Evolutionary conservation across 176 grass and related monocot species (phyloP).

Genomic region (Bothriochloa decipiens): DNA sequence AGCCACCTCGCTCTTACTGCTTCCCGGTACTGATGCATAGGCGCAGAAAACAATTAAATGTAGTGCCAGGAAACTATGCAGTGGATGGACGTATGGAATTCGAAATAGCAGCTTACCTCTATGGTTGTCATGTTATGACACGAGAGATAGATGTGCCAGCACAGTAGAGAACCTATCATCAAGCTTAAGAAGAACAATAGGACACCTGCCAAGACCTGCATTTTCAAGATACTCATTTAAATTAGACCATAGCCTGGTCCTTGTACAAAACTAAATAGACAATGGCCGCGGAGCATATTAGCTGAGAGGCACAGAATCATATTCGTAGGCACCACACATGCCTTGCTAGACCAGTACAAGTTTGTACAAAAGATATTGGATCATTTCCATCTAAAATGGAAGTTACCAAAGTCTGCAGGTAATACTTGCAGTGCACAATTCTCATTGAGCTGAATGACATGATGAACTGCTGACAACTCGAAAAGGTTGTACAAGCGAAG

Average conservation of each 20-base stretch:
- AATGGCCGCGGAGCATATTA: neutral
- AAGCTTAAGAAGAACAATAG: conserved; percentile 69
- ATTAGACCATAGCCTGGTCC: conserved; percentile 4
- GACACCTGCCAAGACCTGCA: conserved; percentile 65
- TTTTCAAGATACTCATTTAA: conserved; percentile 2
- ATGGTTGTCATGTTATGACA: conserved; percentile 94
- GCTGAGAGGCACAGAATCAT: neutral
- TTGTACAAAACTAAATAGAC: neutral
- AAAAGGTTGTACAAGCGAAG: conserved; percentile 17
- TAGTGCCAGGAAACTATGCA: conserved; percentile 8
- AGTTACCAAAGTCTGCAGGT: neutral
- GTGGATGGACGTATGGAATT: neutral
- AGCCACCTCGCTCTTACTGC: conserved; percentile 85
- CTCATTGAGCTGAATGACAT: conserved; percentile 17
- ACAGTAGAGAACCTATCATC: conserved; percentile 75
- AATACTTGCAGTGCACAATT: too few species aligned
- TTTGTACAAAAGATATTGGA: neutral
- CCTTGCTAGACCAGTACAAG: neutral
- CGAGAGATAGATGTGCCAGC: conserved; percentile 94
- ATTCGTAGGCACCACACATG: neutral
- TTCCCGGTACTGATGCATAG: conserved; percentile 58
- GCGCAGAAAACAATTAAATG: conserved; percentile 17
- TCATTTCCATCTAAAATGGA: neutral
- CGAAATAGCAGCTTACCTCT: conserved; percentile 58
- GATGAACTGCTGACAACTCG: neutral